Conservation (phyloP, 352 stramenopile species). For the Globisporangium splendens region DNA sequence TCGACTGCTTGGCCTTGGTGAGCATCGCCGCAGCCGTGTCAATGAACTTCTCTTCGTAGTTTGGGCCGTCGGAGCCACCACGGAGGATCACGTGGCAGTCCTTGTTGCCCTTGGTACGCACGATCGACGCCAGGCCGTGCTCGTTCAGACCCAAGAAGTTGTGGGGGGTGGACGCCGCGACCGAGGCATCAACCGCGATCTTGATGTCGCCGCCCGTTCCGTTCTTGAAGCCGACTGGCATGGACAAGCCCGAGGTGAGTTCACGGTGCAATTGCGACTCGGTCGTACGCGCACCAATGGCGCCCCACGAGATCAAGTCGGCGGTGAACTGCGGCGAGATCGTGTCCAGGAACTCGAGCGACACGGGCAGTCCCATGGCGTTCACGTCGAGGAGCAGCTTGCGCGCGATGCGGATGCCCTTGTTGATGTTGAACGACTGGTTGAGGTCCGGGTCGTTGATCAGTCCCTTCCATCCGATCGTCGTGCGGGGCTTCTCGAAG, state of each 20-base stretch:
- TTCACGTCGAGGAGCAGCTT: conserved; percentile 86
- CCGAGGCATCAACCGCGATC: conserved; percentile 73
- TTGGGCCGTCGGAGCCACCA: conserved; percentile 69
- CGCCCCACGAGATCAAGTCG: conserved; percentile 78
- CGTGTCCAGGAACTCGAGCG: conserved; percentile 79
- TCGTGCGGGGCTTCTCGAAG: conserved; percentile 90
- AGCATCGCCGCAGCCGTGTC: conserved; percentile 56
- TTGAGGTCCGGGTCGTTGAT: conserved; percentile 91
- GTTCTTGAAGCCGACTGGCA: conserved; percentile 91
- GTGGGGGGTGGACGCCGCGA: conserved; percentile 68
- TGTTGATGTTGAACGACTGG: conserved; percentile 88
- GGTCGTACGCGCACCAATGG: conserved; percentile 79
- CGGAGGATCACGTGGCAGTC: conserved; percentile 85
- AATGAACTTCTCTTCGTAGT: conserved; percentile 78
- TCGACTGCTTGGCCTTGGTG: conserved; percentile 56
- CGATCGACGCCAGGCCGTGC: conserved; percentile 75
- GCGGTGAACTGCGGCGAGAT: conserved; percentile 81
- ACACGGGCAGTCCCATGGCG: conserved; percentile 65
- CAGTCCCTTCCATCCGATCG: conserved; percentile 87
- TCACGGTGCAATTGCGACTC: conserved; percentile 89
- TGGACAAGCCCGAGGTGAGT: conserved; percentile 85
- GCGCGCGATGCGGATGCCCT: conserved; percentile 77
- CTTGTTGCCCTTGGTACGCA: conserved; percentile 82
- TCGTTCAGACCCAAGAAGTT: conserved; percentile 83
- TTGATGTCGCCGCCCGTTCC: conserved; percentile 82